A percentile compares a stretch with the other conserved stretches of the same genome.
Evolutionary conservation across 2,329 filamentous ascomycete species (phyloP).

Genomic region (Colletotrichum scovillei): DNA sequence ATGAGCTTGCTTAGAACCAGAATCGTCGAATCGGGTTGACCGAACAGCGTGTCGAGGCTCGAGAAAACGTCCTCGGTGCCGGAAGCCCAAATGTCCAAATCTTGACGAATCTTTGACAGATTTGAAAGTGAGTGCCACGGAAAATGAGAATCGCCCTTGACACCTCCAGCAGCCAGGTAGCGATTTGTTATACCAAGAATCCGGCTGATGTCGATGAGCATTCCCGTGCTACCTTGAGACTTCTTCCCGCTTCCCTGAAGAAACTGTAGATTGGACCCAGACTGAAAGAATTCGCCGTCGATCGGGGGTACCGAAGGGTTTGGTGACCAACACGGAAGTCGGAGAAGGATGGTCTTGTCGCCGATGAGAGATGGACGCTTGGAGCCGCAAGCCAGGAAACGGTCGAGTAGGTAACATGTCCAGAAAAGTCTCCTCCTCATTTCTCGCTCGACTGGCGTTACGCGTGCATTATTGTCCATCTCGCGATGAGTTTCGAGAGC

Average conservation of each 20-base stretch:
- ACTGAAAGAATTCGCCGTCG: slow-evolving; percentile 85
- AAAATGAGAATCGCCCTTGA: slow-evolving; percentile 90
- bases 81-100: slow-evolving; percentile 86
- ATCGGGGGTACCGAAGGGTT: slow-evolving; percentile 69
- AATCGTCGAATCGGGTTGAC: slow-evolving; percentile 81
- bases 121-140: slow-evolving; percentile 91
- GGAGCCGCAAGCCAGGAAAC: slow-evolving; percentile 85
- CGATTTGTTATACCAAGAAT: slow-evolving; percentile 86
- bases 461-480: slow-evolving; percentile 69
- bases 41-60: slow-evolving; percentile 79
- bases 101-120: slow-evolving; percentile 85
- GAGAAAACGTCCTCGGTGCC: slow-evolving; percentile 84
- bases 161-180: slow-evolving; percentile 85
- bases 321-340: slow-evolving; percentile 80
- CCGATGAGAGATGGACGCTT: slow-evolving; percentile 83
- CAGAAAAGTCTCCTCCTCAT: slow-evolving; percentile 85
- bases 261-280: slow-evolving; percentile 81
- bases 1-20: slow-evolving; percentile 87
- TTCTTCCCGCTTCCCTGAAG: slow-evolving; percentile 76
- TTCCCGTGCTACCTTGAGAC: slow-evolving; percentile 79
- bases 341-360: slow-evolving; percentile 80
- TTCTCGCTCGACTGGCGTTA: slow-evolving; percentile 78
- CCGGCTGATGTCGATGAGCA: slow-evolving; percentile 86
- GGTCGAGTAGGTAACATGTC: slow-evolving; percentile 88
- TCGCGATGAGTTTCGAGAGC: slow-evolving; percentile 86